Conservation (phyloP, 345 rosid genomes). For the Bruguiera sexangula region DNA sequence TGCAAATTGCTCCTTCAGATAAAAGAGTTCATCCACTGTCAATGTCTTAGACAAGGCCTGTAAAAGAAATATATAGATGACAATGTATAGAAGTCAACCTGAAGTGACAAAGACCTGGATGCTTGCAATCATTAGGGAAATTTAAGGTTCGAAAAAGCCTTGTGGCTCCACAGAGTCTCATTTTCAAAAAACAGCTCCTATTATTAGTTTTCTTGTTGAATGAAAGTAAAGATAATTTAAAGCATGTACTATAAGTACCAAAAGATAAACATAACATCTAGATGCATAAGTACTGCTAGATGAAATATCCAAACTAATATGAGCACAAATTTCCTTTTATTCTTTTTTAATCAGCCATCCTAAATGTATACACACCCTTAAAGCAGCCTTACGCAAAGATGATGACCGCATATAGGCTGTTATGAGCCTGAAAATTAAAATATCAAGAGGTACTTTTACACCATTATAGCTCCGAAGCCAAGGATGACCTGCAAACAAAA, state of each 20-base stretch:
- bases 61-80: conserved; percentile 12
- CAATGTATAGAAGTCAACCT: not conserved
- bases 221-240: not conserved
- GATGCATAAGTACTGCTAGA: not conserved
- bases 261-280: not conserved
- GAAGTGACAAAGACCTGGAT: not conserved
- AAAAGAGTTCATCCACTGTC: conserved; percentile 55
- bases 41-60: conserved; percentile 92
- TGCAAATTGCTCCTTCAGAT: conserved; percentile 73
- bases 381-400: conserved; percentile 84
- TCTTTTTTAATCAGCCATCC: not conserved
- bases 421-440: conserved; percentile 64
- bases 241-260: not conserved
- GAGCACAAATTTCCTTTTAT: not conserved
- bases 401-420: conserved; percentile 80
- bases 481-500: conserved; percentile 70
- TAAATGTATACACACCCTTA: conserved; percentile 54
- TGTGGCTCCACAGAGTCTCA: not conserved
- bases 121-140: not conserved
- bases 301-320: not conserved
- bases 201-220: not conserved
- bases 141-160: too few relatives aligned
- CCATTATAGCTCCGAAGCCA: conserved; percentile 58
- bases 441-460: conserved; percentile 70
- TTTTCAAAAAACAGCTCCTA: not conserved